Percentiles rank a stretch among this genome's conserved stretches.
These are phyloP conservation scores for Berberis thunbergii DNA, from an alignment of 164 flowering plant genomes.

Conservation along the genomic window DNA sequence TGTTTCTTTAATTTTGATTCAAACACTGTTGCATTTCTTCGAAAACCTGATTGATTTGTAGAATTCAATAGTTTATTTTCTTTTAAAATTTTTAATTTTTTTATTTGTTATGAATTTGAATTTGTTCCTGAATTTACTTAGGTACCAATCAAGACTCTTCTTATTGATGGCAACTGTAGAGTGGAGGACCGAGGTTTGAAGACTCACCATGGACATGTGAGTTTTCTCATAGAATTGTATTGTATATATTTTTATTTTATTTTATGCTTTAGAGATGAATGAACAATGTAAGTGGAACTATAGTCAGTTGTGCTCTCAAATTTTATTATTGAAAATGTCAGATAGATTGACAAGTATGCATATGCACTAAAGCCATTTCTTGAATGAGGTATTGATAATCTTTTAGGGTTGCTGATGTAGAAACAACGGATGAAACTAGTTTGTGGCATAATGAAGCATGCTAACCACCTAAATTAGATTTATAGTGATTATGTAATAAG, in stretches of 20 bases:
- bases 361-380: neutral
- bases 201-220: slow-evolving; percentile 98
- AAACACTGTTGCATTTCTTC: too few species aligned
- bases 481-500: too few species aligned
- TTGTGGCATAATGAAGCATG: too few species aligned
- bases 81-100: too few species aligned
- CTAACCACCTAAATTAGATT: too few species aligned
- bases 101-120: neutral
- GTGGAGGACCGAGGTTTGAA: slow-evolving; percentile 98
- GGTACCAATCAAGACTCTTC: slow-evolving; percentile 93
- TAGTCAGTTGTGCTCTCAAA: too few species aligned
- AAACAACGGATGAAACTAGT: too few species aligned
- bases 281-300: neutral
- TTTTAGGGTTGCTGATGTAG: too few species aligned
- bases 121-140: slow-evolving; percentile 12
- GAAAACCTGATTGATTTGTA: too few species aligned
- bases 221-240: slow-evolving; percentile 7
- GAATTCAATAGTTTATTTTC: too few species aligned
- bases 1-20: neutral
- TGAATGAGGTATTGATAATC: neutral
- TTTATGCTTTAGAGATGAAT: neutral
- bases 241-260: neutral
- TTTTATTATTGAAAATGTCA: too few species aligned
- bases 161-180: slow-evolving; percentile 92
- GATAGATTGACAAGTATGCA: neutral